These are phyloP conservation scores for Rhodosporidiobolus sp. DNA, from an alignment of 768 basidiomycete genomes.

Conservation along the genomic window DNA sequence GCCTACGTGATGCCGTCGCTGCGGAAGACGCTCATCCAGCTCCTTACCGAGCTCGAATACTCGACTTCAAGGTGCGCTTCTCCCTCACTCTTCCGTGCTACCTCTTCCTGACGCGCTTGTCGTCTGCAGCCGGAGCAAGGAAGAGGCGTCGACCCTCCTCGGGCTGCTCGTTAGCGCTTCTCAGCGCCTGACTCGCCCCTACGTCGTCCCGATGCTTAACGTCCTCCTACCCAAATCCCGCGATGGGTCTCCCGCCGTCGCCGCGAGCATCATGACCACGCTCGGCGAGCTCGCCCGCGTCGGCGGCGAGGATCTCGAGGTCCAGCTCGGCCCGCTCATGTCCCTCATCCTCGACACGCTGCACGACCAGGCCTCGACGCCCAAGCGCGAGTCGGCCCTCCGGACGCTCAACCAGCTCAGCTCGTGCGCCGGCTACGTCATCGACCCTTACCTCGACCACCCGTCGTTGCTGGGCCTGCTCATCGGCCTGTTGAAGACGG, in stretches of 20 bases:
- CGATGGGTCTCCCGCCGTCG: constrained; percentile 79
- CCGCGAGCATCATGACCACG: constrained; percentile 87
- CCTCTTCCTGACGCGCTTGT: constrained; percentile 6
- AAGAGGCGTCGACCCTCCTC: constrained; percentile 87
- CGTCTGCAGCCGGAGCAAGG: constrained; percentile 56
- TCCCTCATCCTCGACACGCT: constrained; percentile 80
- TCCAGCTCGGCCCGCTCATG: constrained; percentile 82
- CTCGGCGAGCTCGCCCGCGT: constrained; percentile 90
- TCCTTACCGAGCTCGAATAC: constrained; percentile 94
- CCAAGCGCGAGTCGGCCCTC: constrained; percentile 87
- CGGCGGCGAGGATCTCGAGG: constrained; percentile 83
- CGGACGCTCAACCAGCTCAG: constrained; percentile 93
- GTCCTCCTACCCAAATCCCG: constrained; percentile 85
- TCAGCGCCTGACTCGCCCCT: constrained; percentile 89
- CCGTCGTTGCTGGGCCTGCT: constrained; percentile 84
- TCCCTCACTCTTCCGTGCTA: not conserved
- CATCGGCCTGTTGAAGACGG: constrained; percentile 78
- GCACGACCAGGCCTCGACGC: constrained; percentile 71
- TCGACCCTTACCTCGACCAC: constrained; percentile 82
- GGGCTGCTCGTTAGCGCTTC: constrained; percentile 87
- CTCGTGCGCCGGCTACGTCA: constrained; percentile 91
- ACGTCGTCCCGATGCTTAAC: constrained; percentile 88
- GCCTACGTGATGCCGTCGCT: constrained; percentile 98
- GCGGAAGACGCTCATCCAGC: constrained; percentile 89
- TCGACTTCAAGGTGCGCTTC: constrained; percentile 64